Base-by-base conservation (phyloP, 2,329 filamentous ascomycete species). In the Sarocladium brachiariae region DNA sequence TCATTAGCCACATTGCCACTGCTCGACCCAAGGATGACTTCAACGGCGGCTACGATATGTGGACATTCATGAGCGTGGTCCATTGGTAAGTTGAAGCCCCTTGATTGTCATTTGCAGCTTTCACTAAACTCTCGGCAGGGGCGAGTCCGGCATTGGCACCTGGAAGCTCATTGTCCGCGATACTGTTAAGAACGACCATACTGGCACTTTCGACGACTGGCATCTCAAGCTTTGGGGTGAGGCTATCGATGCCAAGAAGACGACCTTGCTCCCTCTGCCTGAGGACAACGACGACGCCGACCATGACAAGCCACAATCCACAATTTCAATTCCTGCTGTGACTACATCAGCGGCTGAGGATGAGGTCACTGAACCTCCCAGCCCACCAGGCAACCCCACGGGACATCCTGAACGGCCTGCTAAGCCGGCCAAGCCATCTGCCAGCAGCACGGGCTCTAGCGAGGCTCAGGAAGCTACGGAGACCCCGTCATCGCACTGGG, bases 41-140 rank as follows among this genome's bases (percentile, higher is more conserved):
- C 31, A 64, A 70, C 1, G 68, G 70, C 19, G 93, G 93, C 8
- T 99, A 97, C 65, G 72, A 84, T 33, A 89, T 97, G 69, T 99
- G 93, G 93, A 97, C 92, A 0, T 99, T 99, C 61, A 99, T 99
- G 93, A 95, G 86, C 54, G 93, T 99, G 33, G 91, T 85, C 56
- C 93, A 99, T 65, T 99, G 91, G 87, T 90, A 76, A 68, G 84
- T 68, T 14, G 5, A 11, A 1, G 1, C 10, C 10, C 45, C 25
- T 4, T 31, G 35, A 21, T 39, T 43, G 8, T 1, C n/a, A 38
- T 11, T 39, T 31, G 50, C 11, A 39, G 19, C 46, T 49, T n/a
- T 16, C 13, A 30, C 27, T 30, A 30, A 27, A 63, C 74, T 58
- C 49, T 39, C 30, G 10, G 1, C 50, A 90, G 87, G 89, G 93